Base-by-base conservation (phyloP, 805 yeast species). In the Candida tibetensis region DNA sequence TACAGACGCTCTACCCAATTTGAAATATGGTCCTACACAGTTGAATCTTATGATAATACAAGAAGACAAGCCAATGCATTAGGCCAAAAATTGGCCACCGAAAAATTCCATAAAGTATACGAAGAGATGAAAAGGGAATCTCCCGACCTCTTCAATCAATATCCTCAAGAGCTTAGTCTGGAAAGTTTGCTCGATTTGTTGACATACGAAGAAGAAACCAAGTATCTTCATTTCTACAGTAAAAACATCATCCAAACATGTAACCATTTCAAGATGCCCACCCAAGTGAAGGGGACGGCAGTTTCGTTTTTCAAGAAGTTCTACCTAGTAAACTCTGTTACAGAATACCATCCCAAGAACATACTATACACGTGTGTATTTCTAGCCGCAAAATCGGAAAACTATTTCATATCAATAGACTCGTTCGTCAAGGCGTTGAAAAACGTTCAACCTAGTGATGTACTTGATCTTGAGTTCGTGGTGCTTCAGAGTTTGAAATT, bases 331-430 rank as follows among this genome's bases (percentile, higher is more conserved):
- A 80, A 89, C 57, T 81, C 91, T 18, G 91, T 85, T 18, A 81
- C 89, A 88, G 89, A 88, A 47, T 78, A 76, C 51, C 93, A 87
- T 52, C 99, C 99, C 8, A 85, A 86, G 53, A 76, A 80, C 42
- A 72, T 93, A 14, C 71, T 93, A 62, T 75, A 63, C 45, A 64
- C 72, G 4, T 83, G 95, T 45, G 74, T 93, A 9, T 93, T 89
- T 57, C 66, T 93, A 23, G 96, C 97, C 4, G 90, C 96, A 30
- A 93, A 93, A 61, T 78, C 90, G 13, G 99, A 93, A 54, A 91
- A 93, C 62, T 82, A 79, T 58, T 91, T 90, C 62, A 83, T 93
- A 21, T 78, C 95, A 18, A 85, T 91, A 42, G 83, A 84, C 30
- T 75, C 85, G 8, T 90, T 91, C 56, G 81, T 86, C 39, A 74